Percentiles rank a stretch among this genome's conserved stretches.
Conservation (phyloP, 1,139 yeast species). For the Diutina neorugosa region DNA sequence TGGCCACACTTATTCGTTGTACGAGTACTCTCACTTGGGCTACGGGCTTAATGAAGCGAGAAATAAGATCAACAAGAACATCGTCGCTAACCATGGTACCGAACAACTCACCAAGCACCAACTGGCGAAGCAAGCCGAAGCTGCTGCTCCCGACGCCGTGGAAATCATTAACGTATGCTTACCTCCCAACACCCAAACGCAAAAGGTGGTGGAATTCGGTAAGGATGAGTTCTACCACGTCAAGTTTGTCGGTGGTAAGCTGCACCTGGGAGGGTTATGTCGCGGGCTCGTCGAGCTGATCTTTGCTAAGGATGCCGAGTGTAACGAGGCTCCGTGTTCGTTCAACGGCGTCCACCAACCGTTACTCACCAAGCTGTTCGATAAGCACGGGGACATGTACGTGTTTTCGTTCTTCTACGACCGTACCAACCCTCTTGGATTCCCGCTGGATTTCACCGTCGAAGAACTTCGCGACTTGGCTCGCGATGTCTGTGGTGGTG, state of each 20-base stretch:
- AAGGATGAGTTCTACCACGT: conserved; percentile 44
- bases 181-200: conserved; percentile 56
- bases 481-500: conserved; percentile 75
- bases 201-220: conserved; percentile 44
- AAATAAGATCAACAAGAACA: conserved; percentile 57
- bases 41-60: conserved; percentile 94
- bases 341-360: conserved; percentile 98
- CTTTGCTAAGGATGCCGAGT: conserved; percentile 70
- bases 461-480: conserved; percentile 78
- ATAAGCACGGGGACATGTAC: conserved; percentile 59
- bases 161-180: conserved; percentile 70
- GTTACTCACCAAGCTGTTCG: conserved; percentile 65
- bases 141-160: conserved; percentile 25
- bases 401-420: conserved; percentile 93
- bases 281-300: conserved; percentile 72
- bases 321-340: conserved; percentile 74
- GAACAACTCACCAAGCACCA: conserved; percentile 16
- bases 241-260: conserved; percentile 60
- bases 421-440: conserved; percentile 83
- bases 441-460: conserved; percentile 82
- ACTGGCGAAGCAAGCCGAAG: conserved; percentile 23
- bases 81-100: conserved; percentile 39
- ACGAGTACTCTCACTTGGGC: conserved; percentile 92
- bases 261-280: conserved; percentile 54
- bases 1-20: conserved; percentile 64